These are phyloP conservation scores for Cokeromyces recurvatus DNA, from an alignment of 371 early-diverging fungal genomes.

Conservation along the genomic window DNA sequence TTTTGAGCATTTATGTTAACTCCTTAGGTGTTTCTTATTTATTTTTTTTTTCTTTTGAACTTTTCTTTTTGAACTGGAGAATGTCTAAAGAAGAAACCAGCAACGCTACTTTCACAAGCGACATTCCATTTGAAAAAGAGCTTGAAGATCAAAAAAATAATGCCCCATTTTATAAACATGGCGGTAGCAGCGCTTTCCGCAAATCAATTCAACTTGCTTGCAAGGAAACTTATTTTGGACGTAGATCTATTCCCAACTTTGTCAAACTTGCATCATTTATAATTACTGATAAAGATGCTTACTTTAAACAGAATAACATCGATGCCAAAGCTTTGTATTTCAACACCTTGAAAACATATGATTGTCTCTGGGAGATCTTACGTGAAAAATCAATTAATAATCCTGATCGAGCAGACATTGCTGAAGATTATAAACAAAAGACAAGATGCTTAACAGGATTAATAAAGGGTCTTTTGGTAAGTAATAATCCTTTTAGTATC, in stretches of 20 bases:
- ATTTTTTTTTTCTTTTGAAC: too few species aligned
- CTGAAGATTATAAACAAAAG: conserved; percentile 1
- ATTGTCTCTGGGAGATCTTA: conserved; percentile 24
- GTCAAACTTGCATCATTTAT: conserved; percentile 21
- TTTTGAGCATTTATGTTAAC: too few species aligned
- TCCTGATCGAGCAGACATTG: conserved; percentile 1
- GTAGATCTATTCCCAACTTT: conserved; percentile 24
- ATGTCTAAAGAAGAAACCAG: too few species aligned
- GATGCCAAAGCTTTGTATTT: conserved; percentile 19
- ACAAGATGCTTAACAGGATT: conserved; percentile 22
- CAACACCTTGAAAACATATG: conserved; percentile 30
- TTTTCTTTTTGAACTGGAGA: too few species aligned
- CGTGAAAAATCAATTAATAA: conserved; percentile 20
- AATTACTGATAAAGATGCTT: conserved; percentile 21
- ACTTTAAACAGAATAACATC: conserved; percentile 15
- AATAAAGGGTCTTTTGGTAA: conserved; percentile 31
- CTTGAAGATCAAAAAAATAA: background rate
- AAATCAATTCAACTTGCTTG: background rate
- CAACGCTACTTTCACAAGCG: too few species aligned
- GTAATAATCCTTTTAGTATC: too few species aligned
- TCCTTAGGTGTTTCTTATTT: too few species aligned
- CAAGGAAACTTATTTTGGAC: background rate
- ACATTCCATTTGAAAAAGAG: background rate
- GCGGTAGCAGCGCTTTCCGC: background rate
- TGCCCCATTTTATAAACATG: background rate